Percentiles rank a stretch among this genome's conserved stretches.
phyloP scores from a whole-genome alignment of 2,329 filamentous ascomycete genomes.

The Eutypa lata region DNA sequence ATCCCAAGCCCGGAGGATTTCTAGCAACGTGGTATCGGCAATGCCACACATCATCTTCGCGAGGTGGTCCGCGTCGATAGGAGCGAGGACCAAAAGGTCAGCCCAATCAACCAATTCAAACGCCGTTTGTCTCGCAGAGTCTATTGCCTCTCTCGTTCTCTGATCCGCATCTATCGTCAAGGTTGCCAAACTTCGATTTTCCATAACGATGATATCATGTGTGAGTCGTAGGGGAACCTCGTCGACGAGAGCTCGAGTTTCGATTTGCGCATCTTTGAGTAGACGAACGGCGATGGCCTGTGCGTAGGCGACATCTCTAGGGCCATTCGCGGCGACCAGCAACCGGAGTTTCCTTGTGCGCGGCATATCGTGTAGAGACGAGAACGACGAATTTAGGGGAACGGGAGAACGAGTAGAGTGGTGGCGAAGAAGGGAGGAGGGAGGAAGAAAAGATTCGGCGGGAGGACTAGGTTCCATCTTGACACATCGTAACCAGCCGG shows the following conservation, averaged over 20 bases:
- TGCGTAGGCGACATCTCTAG: constrained; percentile 62
- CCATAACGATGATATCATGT: constrained; percentile 59
- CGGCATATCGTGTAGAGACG: constrained; percentile 36
- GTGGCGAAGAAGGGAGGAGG: constrained; percentile 6
- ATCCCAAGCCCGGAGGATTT: constrained; percentile 83
- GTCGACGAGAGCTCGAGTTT: constrained; percentile 61
- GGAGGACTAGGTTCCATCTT: background rate
- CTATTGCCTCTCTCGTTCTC: constrained; percentile 40
- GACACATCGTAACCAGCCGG: background rate
- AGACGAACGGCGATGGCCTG: constrained; percentile 64
- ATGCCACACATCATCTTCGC: constrained; percentile 86
- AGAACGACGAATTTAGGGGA: constrained; percentile 23
- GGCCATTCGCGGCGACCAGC: constrained; percentile 64
- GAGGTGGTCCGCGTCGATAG: constrained; percentile 79
- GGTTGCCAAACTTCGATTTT: constrained; percentile 47
- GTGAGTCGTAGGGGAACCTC: constrained; percentile 61
- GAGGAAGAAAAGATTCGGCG: background rate
- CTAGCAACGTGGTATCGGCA: constrained; percentile 75
- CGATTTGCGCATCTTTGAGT: constrained; percentile 61
- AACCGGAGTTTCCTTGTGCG: constrained; percentile 52
- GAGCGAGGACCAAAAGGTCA: constrained; percentile 78
- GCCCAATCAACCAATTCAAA: constrained; percentile 81
- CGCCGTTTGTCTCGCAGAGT: constrained; percentile 51
- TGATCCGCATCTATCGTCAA: constrained; percentile 32
- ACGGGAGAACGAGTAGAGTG: constrained; percentile 9